These are phyloP conservation scores for Candida sanyiensis DNA, from an alignment of 805 yeast genomes.

Conservation along the genomic window DNA sequence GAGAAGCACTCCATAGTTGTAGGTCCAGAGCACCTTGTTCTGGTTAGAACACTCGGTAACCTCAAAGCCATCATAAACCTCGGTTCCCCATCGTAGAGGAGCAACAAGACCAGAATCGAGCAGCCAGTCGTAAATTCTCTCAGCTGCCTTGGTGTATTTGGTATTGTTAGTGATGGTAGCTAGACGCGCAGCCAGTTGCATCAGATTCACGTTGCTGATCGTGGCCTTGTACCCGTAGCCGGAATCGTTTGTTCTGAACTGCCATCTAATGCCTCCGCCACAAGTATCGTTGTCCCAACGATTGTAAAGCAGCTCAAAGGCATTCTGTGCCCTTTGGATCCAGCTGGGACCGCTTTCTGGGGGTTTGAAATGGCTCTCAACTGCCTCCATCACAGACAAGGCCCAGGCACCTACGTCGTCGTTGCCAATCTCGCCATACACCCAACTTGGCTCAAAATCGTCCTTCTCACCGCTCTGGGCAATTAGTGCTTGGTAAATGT, in stretches of 20 bases:
- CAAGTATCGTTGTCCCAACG: constrained; percentile 55
- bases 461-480: constrained; percentile 39
- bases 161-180: constrained; percentile 51
- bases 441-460: constrained; percentile 47
- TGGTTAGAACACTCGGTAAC: constrained; percentile 56
- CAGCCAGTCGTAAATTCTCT: constrained; percentile 55
- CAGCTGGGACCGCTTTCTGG: constrained; percentile 43
- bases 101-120: constrained; percentile 41
- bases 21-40: constrained; percentile 67
- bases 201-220: constrained; percentile 58
- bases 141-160: constrained; percentile 47
- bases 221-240: constrained; percentile 62
- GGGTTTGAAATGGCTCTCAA: constrained; percentile 50
- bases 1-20: constrained; percentile 70
- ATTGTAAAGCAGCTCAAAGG: constrained; percentile 48
- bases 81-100: constrained; percentile 26
- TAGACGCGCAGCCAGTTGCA: constrained; percentile 57
- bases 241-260: constrained; percentile 52
- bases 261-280: constrained; percentile 69
- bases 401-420: constrained; percentile 76
- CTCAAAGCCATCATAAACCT: constrained; percentile 71
- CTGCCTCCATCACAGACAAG: constrained; percentile 54
- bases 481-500: constrained; percentile 48
- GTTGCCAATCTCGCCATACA: constrained; percentile 5
- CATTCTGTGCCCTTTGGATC: constrained; percentile 52